Evolutionary conservation across 768 basidiomycete species (phyloP), one percentile per base, ranked within the genome.

Genomic region (Boletus rubescentipes): DNA sequence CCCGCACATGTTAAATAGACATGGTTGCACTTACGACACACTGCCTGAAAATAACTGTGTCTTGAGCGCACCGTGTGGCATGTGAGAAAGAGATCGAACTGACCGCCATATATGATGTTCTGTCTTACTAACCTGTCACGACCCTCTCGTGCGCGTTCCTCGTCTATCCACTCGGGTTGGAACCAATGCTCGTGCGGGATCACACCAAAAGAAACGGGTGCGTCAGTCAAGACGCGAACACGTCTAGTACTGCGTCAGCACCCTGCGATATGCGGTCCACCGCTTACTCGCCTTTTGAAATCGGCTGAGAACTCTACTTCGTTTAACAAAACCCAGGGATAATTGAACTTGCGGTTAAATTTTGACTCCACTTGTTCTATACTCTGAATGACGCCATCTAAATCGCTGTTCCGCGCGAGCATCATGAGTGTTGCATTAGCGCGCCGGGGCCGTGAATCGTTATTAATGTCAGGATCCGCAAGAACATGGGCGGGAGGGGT

Each of bases 81-180:
- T 35, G 36, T n/a, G 18, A 29, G 12, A 35, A 49, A 41, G 16
- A 30, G n/a, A 39, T 26, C 48, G 23, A 35, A 75, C 69, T 53
- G 47, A 77, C 79, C 77, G 44, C 75, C 81, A 55, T 81, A 81
- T 39, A 80, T 78, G 48, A 83, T 73, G 37, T 75, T 72, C 46
- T 77, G 68, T 35, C 55, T 59, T 5, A 70, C 75, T 78, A 91
- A 79, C 51, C 76, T 74, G 37, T 79, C 71, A 32, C 86, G 72
- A 12, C 76, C 77, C 16, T 75, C 74, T 2, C 67, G 69, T 1
- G 88, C 89, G 40, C 76, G 75, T 11, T 77, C 76, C 61, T 90
- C 87, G 58, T 91, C 86, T 42, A 91, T 82, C 82, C 80, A 87
- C 32, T 77, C 77, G 0, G 89, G 89, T 65, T 90, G 89, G 56